These are phyloP conservation scores for Pezicula carpinea DNA, from an alignment of 2,329 filamentous ascomycete genomes.

Conservation along the genomic window DNA sequence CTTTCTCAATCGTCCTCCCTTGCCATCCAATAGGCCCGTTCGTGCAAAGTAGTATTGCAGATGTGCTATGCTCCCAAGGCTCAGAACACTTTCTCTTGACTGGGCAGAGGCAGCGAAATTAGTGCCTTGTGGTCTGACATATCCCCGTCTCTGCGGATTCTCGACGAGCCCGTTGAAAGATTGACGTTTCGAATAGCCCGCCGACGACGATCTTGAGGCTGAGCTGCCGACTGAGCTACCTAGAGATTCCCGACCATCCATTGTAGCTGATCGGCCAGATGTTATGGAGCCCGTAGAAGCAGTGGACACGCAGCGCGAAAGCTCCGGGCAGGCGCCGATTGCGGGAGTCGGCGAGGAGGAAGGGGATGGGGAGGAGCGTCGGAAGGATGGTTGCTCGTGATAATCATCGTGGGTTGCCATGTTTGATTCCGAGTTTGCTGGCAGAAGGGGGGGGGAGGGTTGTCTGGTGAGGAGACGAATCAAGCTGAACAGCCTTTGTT, in stretches of 20 bases:
- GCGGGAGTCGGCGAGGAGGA: constrained; percentile 59
- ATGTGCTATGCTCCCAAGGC: constrained; percentile 92
- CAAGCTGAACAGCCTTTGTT: constrained; percentile 5
- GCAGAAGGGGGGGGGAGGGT: not conserved
- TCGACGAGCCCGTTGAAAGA: constrained; percentile 36
- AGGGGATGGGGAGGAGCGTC: constrained; percentile 54
- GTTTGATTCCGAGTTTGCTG: constrained; percentile 16
- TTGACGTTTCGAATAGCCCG: constrained; percentile 42
- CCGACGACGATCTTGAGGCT: constrained; percentile 59
- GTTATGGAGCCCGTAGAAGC: constrained; percentile 43
- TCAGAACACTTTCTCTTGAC: constrained; percentile 92
- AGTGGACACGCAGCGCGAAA: constrained; percentile 62
- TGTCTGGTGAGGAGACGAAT: too few species aligned
- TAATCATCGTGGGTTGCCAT: constrained; percentile 36
- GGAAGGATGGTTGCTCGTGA: constrained; percentile 23
- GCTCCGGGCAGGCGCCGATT: constrained; percentile 51
- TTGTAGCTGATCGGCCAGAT: constrained; percentile 37
- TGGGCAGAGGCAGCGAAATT: constrained; percentile 85
- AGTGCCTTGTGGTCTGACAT: constrained; percentile 30
- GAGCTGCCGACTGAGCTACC: constrained; percentile 47
- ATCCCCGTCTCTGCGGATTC: constrained; percentile 34
- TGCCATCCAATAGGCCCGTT: constrained; percentile 88
- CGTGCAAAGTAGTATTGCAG: constrained; percentile 97
- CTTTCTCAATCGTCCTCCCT: constrained; percentile 79
- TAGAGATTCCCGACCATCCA: constrained; percentile 46